Base-by-base conservation (phyloP, 2,329 filamentous ascomycete species). In the Talaromyces sp. region DNA sequence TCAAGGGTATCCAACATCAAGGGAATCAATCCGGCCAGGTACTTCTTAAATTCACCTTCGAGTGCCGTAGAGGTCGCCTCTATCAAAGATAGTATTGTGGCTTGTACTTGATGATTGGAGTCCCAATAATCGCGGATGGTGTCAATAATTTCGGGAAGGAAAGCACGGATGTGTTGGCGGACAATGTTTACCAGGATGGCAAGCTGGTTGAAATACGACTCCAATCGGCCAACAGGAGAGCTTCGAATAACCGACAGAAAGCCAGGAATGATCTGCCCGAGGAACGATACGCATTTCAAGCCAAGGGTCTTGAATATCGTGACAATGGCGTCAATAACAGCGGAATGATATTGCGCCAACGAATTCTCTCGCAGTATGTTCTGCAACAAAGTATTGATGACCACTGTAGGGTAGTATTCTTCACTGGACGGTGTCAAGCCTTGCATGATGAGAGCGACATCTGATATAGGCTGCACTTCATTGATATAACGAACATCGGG, bases 391-490 rank as follows among this genome's bases (percentile, higher is more conserved):
- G 94, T 95, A 67, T 96, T 96, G 70, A 99, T 97, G 48, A 97
- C 94, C 17, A 99, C 91, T 0, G 94, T 99, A 0, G 94, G 94
- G 69, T 96, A 99, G 73, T 99, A 99, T 67, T 99, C 94, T 69
- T 99, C 96, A 68, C 90, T 96, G 0, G 93, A 97, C 0, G 94
- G 95, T 0, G 92, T 97, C 40, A 97, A 80, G 13, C 95, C 94
- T 41, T 90, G 91, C 93, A 99, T 99, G 81, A 99, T 97, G 31
- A 99, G 81, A 3, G 92, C 94, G 46, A 99, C 95, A 73, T 99
- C 94, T 0, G 93, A 96, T 66, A 96, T 80, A 8, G 79, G 78
- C 64, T 87, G 81, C n/a, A 83, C 80, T 68, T 88, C 85, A 46
- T 84, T 79, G 56, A 83, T 80, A 50, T 86, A 83, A 67, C 94